phyloP scores from a whole-genome alignment of 2,329 filamentous ascomycete species.

The Talaromyces piceae region DNA sequence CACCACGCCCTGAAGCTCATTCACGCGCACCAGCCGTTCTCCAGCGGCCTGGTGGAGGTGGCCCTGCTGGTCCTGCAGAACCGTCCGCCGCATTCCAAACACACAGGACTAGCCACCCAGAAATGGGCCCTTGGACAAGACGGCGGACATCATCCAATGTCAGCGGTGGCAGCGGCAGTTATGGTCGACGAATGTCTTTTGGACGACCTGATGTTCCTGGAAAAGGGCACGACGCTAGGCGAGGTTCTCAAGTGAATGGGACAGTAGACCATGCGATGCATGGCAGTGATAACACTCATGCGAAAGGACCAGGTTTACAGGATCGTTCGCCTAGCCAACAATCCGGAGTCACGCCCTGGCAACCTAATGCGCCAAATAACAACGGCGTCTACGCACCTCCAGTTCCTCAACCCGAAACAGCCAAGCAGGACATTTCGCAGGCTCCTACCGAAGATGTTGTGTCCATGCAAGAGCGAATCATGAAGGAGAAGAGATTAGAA shows the following conservation, averaged over 20 bases:
- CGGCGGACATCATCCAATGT: constrained; percentile 85
- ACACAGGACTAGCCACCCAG: constrained; percentile 60
- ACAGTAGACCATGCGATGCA: constrained; percentile 26
- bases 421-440: constrained; percentile 9
- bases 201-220: constrained; percentile 39
- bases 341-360: constrained; percentile 21
- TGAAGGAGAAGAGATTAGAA: constrained; percentile 52
- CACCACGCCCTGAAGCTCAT: constrained; percentile 58
- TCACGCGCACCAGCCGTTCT: constrained; percentile 69
- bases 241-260: constrained; percentile 33
- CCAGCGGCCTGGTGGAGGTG: constrained; percentile 61
- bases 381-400: constrained; percentile 23
- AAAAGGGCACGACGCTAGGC: constrained; percentile 31
- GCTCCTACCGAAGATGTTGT: constrained; percentile 35
- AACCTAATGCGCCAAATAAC: constrained; percentile 21
- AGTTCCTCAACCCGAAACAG: constrained; percentile 14
- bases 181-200: constrained; percentile 56
- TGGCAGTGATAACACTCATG: constrained; percentile 18
- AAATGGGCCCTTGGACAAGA: constrained; percentile 57
- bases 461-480: constrained; percentile 51
- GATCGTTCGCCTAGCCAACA: constrained; percentile 23
- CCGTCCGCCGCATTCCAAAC: constrained; percentile 84
- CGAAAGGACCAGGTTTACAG: constrained; percentile 17
- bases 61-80: constrained; percentile 62
- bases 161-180: constrained; percentile 72